These are phyloP conservation scores for Leersia perrieri DNA, from an alignment of 176 grass and related monocot species.

Conservation along the genomic window DNA sequence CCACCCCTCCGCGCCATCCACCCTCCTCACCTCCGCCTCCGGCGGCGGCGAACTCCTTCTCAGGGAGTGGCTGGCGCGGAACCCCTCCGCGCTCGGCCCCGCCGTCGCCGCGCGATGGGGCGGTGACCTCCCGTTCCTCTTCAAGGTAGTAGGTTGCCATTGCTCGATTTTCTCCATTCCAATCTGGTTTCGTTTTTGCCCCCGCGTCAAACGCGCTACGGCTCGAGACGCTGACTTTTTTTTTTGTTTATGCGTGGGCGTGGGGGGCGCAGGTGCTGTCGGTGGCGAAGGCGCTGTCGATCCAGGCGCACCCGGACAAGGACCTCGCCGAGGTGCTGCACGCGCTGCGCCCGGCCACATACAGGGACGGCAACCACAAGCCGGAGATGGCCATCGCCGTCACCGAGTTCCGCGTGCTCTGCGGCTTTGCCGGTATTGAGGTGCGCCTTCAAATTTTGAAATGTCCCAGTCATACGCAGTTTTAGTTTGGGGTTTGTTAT, in stretches of 20 bases:
- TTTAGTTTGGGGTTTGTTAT: background rate
- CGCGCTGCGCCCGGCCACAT: slow-evolving; percentile 56
- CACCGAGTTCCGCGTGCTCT: slow-evolving; percentile 87
- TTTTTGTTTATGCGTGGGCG: too few species aligned
- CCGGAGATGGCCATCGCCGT: slow-evolving; percentile 96
- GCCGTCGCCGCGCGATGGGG: slow-evolving; percentile 61
- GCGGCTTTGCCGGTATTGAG: slow-evolving; percentile 73
- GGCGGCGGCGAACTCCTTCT: slow-evolving; percentile 16
- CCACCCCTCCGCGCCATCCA: slow-evolving; percentile 65
- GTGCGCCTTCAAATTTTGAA: slow-evolving; percentile 33
- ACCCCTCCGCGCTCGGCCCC: slow-evolving; percentile 55
- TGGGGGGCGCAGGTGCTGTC: slow-evolving; percentile 78
- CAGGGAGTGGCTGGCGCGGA: slow-evolving; percentile 57
- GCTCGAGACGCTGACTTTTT: background rate
- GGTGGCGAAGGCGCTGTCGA: slow-evolving; percentile 90
- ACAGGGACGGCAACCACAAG: slow-evolving; percentile 90
- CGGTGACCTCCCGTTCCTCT: slow-evolving; percentile 81
- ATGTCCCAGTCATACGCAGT: background rate
- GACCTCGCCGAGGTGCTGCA: slow-evolving; percentile 69
- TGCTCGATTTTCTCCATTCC: background rate
- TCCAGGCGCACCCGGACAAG: slow-evolving; percentile 98
- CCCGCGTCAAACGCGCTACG: background rate
- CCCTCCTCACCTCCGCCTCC: slow-evolving; percentile 25
- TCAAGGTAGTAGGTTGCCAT: slow-evolving; percentile 57
- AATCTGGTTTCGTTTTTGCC: slow-evolving; percentile 15